Conservation (phyloP, 2,329 filamentous ascomycete genomes). For the Shiraia sp. region DNA sequence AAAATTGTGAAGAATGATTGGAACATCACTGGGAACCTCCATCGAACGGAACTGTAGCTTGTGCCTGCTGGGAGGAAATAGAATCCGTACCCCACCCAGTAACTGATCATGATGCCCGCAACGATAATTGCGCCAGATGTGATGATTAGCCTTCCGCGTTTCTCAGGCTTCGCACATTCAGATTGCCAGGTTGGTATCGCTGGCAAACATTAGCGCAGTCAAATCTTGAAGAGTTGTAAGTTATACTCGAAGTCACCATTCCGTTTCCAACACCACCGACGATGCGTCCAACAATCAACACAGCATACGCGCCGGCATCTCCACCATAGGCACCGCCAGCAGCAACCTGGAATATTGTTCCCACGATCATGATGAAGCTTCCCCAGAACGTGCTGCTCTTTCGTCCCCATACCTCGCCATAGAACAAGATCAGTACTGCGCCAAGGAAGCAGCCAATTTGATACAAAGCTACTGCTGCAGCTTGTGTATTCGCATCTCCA, state of each 20-base stretch:
- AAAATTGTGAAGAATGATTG: constrained; percentile 13
- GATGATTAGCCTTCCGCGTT: constrained; percentile 31
- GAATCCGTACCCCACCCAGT: constrained; percentile 44
- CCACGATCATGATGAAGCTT: constrained; percentile 37
- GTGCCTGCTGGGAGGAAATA: constrained; percentile 11
- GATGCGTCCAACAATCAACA: constrained; percentile 28
- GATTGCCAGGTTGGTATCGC: constrained; percentile 17
- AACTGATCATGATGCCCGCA: constrained; percentile 41
- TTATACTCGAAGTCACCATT: constrained; percentile 54
- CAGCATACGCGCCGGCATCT: constrained; percentile 63
- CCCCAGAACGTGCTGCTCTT: constrained; percentile 30
- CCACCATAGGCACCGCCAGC: constrained; percentile 8
- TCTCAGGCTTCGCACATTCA: constrained; percentile 36
- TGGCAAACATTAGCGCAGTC: constrained; percentile 10
- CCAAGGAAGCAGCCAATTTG: constrained; percentile 48
- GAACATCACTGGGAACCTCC: constrained; percentile 43
- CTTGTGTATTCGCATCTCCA: constrained; percentile 17
- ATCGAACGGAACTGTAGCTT: constrained; percentile 8
- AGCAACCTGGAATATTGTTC: constrained; percentile 60
- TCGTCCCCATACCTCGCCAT: constrained; percentile 62
- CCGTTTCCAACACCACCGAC: constrained; percentile 42
- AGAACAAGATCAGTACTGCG: constrained; percentile 40
- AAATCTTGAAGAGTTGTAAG: constrained; percentile 5
- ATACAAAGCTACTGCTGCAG: constrained; percentile 19
- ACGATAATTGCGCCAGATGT: constrained; percentile 49